phyloP scores from a whole-genome alignment of 208 protist species.

The Tritrichomonas musculus region DNA sequence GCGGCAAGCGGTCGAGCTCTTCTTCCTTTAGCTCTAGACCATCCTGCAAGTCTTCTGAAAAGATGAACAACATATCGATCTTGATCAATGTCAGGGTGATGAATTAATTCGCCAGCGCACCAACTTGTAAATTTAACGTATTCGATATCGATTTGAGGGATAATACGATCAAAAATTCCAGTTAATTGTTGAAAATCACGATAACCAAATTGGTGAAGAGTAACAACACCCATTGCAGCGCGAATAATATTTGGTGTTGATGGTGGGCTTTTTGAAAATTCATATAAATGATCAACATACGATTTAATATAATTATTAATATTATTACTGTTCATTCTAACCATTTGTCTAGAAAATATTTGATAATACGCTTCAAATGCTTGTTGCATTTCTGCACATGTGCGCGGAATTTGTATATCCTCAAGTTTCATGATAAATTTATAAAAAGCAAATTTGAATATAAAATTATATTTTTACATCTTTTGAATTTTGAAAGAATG shows the following conservation, averaged over 20 bases:
- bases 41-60: not conserved
- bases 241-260: not conserved
- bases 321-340: not conserved
- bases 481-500: no score
- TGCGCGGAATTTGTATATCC: not conserved
- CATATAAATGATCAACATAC: not conserved
- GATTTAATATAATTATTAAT: not conserved
- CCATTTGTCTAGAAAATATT: not conserved
- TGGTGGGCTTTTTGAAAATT: not conserved
- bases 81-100: not conserved
- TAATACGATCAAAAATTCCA: not conserved
- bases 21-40: not conserved
- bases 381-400: not conserved
- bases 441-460: no score
- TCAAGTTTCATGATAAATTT: not conserved
- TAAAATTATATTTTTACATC: no score
- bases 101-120: not conserved
- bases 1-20: not conserved
- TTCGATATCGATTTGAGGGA: not conserved
- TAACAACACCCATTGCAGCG: not conserved
- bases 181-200: not conserved
- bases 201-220: conserved; percentile 1
- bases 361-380: not conserved
- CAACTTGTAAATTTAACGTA: conserved; percentile 18
- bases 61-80: conserved; percentile 10